phyloP scores from a whole-genome alignment of 331 rosid genomes.

The Spiraea crenata region DNA sequence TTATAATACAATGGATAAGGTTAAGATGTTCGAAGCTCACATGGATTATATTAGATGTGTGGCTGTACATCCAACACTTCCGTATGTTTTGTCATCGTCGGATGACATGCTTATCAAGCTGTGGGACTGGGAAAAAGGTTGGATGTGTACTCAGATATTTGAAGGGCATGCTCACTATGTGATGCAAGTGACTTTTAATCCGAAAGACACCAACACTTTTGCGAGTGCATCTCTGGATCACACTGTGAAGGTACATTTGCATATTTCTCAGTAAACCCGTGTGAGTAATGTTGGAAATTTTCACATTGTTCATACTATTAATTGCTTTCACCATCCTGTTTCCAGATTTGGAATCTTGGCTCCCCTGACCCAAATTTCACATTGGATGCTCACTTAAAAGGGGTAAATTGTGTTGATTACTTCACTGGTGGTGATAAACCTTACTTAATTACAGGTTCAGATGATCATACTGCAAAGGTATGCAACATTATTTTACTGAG shows the following conservation, averaged over 20 bases:
- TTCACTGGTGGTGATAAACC: slow-evolving; percentile 62
- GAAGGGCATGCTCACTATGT: slow-evolving; percentile 88
- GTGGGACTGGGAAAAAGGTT: slow-evolving; percentile 83
- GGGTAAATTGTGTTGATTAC: slow-evolving; percentile 77
- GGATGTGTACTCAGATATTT: slow-evolving; percentile 62
- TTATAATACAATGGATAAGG: slow-evolving; percentile 57
- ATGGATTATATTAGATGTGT: slow-evolving; percentile 75
- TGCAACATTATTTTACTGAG: slow-evolving; percentile 1
- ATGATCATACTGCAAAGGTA: slow-evolving; percentile 75
- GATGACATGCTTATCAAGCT: slow-evolving; percentile 75
- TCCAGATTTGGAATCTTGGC: slow-evolving; percentile 70
- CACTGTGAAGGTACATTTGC: slow-evolving; percentile 64
- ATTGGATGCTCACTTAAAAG: slow-evolving; percentile 70
- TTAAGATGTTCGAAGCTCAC: slow-evolving; percentile 65
- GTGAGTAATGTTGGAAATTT: background rate
- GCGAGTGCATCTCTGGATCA: slow-evolving; percentile 89
- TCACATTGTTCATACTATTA: slow-evolving; percentile 3
- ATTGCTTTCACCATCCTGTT: slow-evolving; percentile 9
- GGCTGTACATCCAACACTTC: slow-evolving; percentile 73
- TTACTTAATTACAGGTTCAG: slow-evolving; percentile 78
- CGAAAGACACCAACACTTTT: slow-evolving; percentile 63
- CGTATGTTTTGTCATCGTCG: slow-evolving; percentile 76
- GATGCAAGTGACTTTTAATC: slow-evolving; percentile 83
- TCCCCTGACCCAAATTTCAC: slow-evolving; percentile 71
- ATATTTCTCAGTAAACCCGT: background rate